Evolutionary conservation across 176 grass and related monocot genomes (phyloP).

Genomic region (Lolium multiflorum): DNA sequence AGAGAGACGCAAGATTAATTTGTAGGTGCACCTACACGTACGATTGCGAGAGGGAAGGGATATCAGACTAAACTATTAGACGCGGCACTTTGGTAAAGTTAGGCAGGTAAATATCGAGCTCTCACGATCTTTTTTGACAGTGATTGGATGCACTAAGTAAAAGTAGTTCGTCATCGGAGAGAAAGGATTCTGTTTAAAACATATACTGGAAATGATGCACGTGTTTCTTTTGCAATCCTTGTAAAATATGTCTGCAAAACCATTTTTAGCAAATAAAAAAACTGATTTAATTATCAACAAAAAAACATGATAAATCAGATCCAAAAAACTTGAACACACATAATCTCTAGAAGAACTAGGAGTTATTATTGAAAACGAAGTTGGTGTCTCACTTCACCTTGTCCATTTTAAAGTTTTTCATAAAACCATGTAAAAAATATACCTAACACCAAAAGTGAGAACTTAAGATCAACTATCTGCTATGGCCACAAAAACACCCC

Average conservation of each 20-base stretch:
- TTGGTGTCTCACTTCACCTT: too few species aligned
- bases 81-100: neutral
- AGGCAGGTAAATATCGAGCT: neutral
- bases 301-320: too few species aligned
- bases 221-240: neutral
- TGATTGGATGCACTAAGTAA: neutral
- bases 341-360: too few species aligned
- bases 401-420: too few species aligned
- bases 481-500: too few species aligned
- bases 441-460: too few species aligned
- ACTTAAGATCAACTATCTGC: too few species aligned
- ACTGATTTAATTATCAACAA: too few species aligned
- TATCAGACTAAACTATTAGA: neutral
- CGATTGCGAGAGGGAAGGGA: neutral
- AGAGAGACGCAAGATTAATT: neutral
- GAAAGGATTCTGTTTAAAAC: neutral
- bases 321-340: too few species aligned
- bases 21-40: neutral
- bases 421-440: too few species aligned
- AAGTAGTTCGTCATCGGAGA: neutral
- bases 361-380: too few species aligned
- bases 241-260: too few species aligned
- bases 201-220: neutral
- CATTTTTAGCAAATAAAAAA: neutral
- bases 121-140: neutral